These are phyloP conservation scores for Phellopilus nigrolimitatus DNA, from an alignment of 1,284 basidiomycete species.

Conservation along the genomic window DNA sequence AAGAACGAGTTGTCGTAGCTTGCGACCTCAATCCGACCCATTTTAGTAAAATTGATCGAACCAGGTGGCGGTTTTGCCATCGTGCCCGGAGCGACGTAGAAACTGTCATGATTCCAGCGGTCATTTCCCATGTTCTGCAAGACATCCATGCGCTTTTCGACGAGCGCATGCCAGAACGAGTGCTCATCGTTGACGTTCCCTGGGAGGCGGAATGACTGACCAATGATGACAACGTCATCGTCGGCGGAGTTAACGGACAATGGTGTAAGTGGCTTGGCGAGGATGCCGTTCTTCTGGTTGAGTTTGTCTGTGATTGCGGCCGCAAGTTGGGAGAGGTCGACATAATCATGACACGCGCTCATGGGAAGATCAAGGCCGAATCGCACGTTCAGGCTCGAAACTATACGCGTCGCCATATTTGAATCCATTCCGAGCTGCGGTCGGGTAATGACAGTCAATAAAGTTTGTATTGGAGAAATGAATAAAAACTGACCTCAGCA, in stretches of 20 bases:
- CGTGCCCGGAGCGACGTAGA: conserved; percentile 23
- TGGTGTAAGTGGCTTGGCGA: conserved; percentile 2
- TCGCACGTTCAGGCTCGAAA: conserved; percentile 29
- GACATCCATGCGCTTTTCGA: conserved; percentile 30
- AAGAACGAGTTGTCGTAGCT: conserved; percentile 34
- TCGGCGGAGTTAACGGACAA: too few relatives aligned
- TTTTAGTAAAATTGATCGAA: conserved; percentile 29
- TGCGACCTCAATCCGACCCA: conserved; percentile 32
- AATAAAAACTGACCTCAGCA: conserved; percentile 27
- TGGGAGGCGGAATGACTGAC: conserved; percentile 33
- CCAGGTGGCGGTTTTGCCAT: conserved; percentile 25
- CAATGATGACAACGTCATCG: conserved; percentile 34
- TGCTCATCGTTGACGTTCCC: conserved; percentile 30
- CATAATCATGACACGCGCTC: conserved; percentile 33
- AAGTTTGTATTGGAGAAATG: neutral
- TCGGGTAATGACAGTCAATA: neutral
- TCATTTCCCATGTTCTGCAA: conserved; percentile 29
- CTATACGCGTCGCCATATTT: conserved; percentile 31
- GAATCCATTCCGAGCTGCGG: conserved; percentile 24
- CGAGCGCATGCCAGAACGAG: conserved; percentile 32
- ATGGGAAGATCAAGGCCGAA: conserved; percentile 29
- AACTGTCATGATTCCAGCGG: conserved; percentile 35
- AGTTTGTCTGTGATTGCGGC: conserved; percentile 25
- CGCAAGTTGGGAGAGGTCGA: conserved; percentile 30
- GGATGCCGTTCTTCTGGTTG: conserved; percentile 14